Conservation (phyloP, 805 yeast species). For the Kuraishia capsulata region DNA sequence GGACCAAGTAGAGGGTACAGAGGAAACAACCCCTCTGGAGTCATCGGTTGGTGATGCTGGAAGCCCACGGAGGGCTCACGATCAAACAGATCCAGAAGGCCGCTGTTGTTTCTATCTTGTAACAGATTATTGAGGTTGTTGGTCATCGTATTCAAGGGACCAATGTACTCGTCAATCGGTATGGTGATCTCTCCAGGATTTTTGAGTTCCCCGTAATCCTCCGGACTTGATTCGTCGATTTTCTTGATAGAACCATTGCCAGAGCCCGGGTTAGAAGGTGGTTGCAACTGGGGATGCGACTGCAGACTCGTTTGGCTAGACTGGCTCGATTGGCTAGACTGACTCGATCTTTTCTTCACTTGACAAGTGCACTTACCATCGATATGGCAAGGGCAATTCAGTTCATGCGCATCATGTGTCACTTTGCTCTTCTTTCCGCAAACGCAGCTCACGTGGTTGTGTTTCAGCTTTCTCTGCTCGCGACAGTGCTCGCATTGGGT, state of each 20-base stretch:
- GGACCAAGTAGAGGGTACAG: conserved; percentile 24
- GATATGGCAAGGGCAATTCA: conserved; percentile 17
- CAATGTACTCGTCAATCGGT: conserved; percentile 25
- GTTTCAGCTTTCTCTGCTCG: conserved; percentile 58
- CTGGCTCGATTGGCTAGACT: background rate
- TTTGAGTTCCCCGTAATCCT: conserved; percentile 6
- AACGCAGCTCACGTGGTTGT: conserved; percentile 59
- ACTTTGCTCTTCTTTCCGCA: conserved; percentile 45
- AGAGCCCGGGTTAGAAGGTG: background rate
- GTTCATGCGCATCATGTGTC: conserved; percentile 12
- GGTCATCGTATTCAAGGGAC: conserved; percentile 26
- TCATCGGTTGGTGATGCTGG: conserved; percentile 1
- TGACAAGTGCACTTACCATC: conserved; percentile 24
- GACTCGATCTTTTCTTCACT: conserved; percentile 14
- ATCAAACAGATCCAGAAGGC: conserved; percentile 18
- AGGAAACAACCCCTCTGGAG: conserved; percentile 13
- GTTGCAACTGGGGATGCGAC: too few species aligned
- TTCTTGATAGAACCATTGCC: background rate
- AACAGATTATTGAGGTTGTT: conserved; percentile 19
- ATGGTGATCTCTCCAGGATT: conserved; percentile 22
- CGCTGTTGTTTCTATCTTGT: conserved; percentile 6
- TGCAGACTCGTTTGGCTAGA: background rate
- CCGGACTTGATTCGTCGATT: conserved; percentile 10
- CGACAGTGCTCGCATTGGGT: conserved; percentile 86
- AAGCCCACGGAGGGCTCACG: background rate